phyloP scores from a whole-genome alignment of 495 filamentous ascomycete species.

The Penicillium arizonense region DNA sequence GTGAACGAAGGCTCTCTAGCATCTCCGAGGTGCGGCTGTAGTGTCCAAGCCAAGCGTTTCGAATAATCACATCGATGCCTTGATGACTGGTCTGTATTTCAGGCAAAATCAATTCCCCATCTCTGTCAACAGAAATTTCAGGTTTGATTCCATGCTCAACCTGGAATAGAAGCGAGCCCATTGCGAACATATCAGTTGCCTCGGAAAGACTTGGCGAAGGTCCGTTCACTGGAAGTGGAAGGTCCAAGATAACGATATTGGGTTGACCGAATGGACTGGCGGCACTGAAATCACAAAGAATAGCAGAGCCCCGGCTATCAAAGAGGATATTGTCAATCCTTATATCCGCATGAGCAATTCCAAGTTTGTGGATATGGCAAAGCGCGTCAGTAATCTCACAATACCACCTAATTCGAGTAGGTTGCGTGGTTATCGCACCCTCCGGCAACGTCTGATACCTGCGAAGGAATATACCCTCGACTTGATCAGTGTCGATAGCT shows the following conservation, averaged over 20 bases:
- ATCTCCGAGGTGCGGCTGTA: slow-evolving; percentile 24
- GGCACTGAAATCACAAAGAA: slow-evolving; percentile 26
- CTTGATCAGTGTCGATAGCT: slow-evolving; percentile 20
- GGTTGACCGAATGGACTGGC: slow-evolving; percentile 19
- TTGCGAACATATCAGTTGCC: slow-evolving; percentile 24
- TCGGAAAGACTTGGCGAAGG: slow-evolving; percentile 18
- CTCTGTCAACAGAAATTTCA: slow-evolving; percentile 15
- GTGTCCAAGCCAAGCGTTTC: slow-evolving; percentile 23
- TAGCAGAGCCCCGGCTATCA: slow-evolving; percentile 11
- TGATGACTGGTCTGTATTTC: slow-evolving; percentile 14
- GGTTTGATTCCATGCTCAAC: slow-evolving; percentile 21
- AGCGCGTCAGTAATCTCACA: slow-evolving; percentile 16
- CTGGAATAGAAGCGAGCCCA: slow-evolving; percentile 23
- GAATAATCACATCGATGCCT: slow-evolving; percentile 17
- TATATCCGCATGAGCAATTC: slow-evolving; percentile 18
- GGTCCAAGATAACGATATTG: slow-evolving; percentile 17
- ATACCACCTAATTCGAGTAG: slow-evolving; percentile 14
- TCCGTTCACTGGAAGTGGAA: slow-evolving; percentile 22
- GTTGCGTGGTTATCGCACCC: slow-evolving; percentile 8
- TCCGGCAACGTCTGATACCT: slow-evolving; percentile 14
- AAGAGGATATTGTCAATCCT: slow-evolving; percentile 21
- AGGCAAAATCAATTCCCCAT: slow-evolving; percentile 19
- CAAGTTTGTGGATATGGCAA: slow-evolving; percentile 15
- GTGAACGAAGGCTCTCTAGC: slow-evolving; percentile 10
- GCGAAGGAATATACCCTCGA: slow-evolving; percentile 21